These are phyloP conservation scores for Aspergillus baeticus DNA, from an alignment of 495 filamentous ascomycete genomes.

Conservation along the genomic window DNA sequence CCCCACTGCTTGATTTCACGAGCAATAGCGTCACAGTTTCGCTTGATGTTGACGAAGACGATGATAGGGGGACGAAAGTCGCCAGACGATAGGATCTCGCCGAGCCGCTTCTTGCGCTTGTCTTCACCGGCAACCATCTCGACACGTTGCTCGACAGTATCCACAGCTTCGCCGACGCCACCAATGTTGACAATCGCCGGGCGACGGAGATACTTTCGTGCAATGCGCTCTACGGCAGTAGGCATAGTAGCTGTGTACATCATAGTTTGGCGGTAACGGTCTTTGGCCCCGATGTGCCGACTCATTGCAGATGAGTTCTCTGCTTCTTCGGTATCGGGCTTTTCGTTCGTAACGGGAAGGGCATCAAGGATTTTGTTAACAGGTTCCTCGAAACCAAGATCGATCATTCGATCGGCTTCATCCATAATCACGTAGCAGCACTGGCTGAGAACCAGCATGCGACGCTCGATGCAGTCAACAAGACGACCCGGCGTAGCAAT, in stretches of 20 bases:
- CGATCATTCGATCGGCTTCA: slow-evolving; percentile 99
- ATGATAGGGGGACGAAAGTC: slow-evolving; percentile 94
- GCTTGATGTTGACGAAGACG: slow-evolving; percentile 99
- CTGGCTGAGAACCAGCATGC: slow-evolving; percentile 86
- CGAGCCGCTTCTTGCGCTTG: slow-evolving; percentile 93
- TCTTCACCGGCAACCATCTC: slow-evolving; percentile 93
- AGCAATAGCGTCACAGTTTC: slow-evolving; percentile 95
- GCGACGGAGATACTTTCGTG: slow-evolving; percentile 89
- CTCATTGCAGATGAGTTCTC: slow-evolving; percentile 85
- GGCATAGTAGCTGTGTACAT: slow-evolving; percentile 99
- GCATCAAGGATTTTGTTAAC: slow-evolving; percentile 98
- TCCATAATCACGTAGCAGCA: slow-evolving; percentile 99
- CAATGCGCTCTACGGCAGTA: slow-evolving; percentile 87
- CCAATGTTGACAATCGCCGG: slow-evolving; percentile 96
- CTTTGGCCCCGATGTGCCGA: slow-evolving; percentile 74
- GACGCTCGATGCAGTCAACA: slow-evolving; percentile 93
- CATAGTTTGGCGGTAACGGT: slow-evolving; percentile 97
- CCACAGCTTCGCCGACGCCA: slow-evolving; percentile 94
- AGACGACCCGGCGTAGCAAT: slow-evolving; percentile 97
- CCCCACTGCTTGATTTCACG: slow-evolving; percentile 95
- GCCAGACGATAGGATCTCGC: slow-evolving; percentile 81
- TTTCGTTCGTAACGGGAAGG: slow-evolving; percentile 92
- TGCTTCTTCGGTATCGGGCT: slow-evolving; percentile 92
- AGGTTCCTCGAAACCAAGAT: slow-evolving; percentile 95
- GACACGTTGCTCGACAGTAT: slow-evolving; percentile 96